Evolutionary conservation across 2,329 filamentous ascomycete genomes (phyloP), one percentile per base, ranked within the genome.

Genomic region (Curvularia lunata): DNA sequence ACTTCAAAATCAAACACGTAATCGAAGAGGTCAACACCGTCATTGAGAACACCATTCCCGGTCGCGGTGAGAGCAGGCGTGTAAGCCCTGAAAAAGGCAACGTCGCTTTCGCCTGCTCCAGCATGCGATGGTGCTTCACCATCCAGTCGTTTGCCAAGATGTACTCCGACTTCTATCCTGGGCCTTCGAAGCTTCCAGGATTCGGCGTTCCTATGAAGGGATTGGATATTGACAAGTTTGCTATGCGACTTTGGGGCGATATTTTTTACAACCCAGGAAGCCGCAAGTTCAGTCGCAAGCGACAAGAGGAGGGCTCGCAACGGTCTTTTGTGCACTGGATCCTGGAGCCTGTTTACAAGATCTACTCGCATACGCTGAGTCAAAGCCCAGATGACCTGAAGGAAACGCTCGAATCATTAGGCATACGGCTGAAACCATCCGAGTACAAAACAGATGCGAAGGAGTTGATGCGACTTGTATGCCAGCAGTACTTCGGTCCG

Each of bases 1-100:
- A 99, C 80, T 98, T 97, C 84, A 99, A 99, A 83, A 83, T 99
- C 53, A 98, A 97, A 80, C 93, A 98, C 76, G 92, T 97, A n/a
- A 87, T 99, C 52, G 95, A 99, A 77, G 92, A 98, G 78, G 93
- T 99, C 77, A 99, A 99, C 79, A 97, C 92, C 1, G 82, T 95
- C 66, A 98, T 99, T 70, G 91, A 96, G 73, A 92, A 91, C 74
- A 90, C 91, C 3, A 83, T 92, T 27, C 94, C 95, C 4, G 89
- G 91, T 1, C 86, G 87, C 67, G 92, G 93, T 27, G 91, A 91
- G 70, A 87, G 85, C 60, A 87, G 86, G 77, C 87, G 95, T 63
- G 79, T 99, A 62, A 98, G 94, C 66, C 95, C 95, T 0, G 95
- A 99, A 74, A 97, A 93, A 79, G 95, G 95, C 61, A 99, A 99